Conservation (phyloP, 352 stramenopile species). For the Phytophthora aleatoria region DNA sequence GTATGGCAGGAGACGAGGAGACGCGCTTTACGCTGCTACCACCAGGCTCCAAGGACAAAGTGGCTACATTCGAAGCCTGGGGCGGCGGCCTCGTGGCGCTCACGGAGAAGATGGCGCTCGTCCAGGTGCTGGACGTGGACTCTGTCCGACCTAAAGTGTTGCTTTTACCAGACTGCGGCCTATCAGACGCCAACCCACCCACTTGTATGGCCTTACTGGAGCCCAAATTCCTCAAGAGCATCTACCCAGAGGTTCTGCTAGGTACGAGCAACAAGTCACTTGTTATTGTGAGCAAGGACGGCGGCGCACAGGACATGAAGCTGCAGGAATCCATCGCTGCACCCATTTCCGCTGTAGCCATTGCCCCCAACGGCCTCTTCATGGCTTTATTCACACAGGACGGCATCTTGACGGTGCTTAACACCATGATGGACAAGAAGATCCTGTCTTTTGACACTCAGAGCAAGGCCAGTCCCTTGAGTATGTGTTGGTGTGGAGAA, state of each 20-base stretch:
- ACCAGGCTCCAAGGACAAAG: slow-evolving; percentile 67
- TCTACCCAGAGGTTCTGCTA: slow-evolving; percentile 93
- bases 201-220: slow-evolving; percentile 94
- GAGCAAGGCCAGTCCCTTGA: slow-evolving; percentile 72
- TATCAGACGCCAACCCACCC: slow-evolving; percentile 73
- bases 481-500: slow-evolving; percentile 91
- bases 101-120: slow-evolving; percentile 82
- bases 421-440: slow-evolving; percentile 96
- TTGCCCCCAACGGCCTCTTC: slow-evolving; percentile 95
- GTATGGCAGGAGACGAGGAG: slow-evolving; percentile 72
- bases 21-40: slow-evolving; percentile 75
- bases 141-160: slow-evolving; percentile 80
- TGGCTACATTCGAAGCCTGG: slow-evolving; percentile 81
- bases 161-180: slow-evolving; percentile 69
- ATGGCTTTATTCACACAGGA: slow-evolving; percentile 95
- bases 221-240: slow-evolving; percentile 89
- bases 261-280: slow-evolving; percentile 92
- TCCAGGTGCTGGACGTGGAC: slow-evolving; percentile 82
- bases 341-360: slow-evolving; percentile 92
- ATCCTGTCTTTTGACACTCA: slow-evolving; percentile 89
- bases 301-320: slow-evolving; percentile 76
- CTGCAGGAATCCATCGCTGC: slow-evolving; percentile 83
- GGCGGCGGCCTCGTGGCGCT: slow-evolving; percentile 76
- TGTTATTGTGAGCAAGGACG: slow-evolving; percentile 80
- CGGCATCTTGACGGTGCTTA: slow-evolving; percentile 94